Evolutionary conservation across 306 rosid genomes (phyloP).

Genomic region (Benincasa hispida): DNA sequence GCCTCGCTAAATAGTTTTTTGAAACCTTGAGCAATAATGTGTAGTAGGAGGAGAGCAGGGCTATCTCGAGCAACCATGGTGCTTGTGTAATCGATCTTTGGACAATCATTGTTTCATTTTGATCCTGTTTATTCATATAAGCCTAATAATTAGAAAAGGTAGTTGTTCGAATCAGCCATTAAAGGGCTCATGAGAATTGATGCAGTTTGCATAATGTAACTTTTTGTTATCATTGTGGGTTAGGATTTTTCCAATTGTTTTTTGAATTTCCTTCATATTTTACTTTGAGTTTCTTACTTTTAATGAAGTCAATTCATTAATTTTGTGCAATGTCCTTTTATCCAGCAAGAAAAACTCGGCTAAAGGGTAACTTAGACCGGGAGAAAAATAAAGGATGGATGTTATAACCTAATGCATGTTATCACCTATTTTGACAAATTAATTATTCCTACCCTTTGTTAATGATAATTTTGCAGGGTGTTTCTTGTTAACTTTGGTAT

Average conservation of each 20-base stretch:
- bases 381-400: not conserved
- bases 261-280: too few relatives aligned
- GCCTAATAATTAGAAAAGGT: not conserved
- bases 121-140: not conserved
- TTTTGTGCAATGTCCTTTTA: too few relatives aligned
- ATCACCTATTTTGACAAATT: too few relatives aligned
- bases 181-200: not conserved
- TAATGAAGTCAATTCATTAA: too few relatives aligned
- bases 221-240: not conserved
- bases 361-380: not conserved
- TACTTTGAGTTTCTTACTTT: too few relatives aligned
- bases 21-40: not conserved
- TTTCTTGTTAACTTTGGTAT: too few relatives aligned
- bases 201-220: not conserved
- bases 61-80: not conserved
- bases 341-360: not conserved
- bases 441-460: too few relatives aligned
- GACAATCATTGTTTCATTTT: not conserved
- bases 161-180: not conserved
- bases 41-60: not conserved
- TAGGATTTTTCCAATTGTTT: not conserved
- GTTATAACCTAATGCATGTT: too few relatives aligned
- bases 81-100: not conserved
- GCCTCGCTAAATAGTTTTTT: too few relatives aligned
- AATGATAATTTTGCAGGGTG: too few relatives aligned